Percentiles rank a stretch among this genome's conserved stretches.
These are phyloP conservation scores for Arabidopsis arenosa DNA, from an alignment of 345 rosid species.

Conservation along the genomic window DNA sequence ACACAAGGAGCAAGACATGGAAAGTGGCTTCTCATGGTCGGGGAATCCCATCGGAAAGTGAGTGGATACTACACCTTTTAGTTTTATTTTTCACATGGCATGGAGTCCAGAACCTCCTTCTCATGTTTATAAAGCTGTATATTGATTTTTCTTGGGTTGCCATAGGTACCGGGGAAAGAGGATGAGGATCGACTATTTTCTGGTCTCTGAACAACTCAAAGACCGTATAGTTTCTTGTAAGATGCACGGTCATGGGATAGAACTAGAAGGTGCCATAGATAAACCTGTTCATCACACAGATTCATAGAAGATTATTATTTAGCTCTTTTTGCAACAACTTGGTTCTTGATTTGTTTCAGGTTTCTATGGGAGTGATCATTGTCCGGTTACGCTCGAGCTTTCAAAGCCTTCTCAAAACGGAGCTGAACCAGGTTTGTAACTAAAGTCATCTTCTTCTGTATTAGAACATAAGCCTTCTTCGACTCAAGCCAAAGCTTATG, in stretches of 20 bases:
- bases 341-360: conserved; percentile 51
- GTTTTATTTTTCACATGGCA: conserved; percentile 1
- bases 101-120: neutral
- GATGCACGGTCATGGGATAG: conserved; percentile 84
- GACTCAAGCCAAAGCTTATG: conserved; percentile 16
- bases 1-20: conserved; percentile 89
- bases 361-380: conserved; percentile 91
- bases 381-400: conserved; percentile 86
- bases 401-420: conserved; percentile 45
- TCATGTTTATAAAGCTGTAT: conserved; percentile 13
- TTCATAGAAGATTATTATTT: neutral
- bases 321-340: conserved; percentile 25
- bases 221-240: conserved; percentile 69
- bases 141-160: conserved; percentile 21
- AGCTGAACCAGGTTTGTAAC: conserved; percentile 35
- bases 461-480: neutral
- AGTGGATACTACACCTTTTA: conserved; percentile 29
- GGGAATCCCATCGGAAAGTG: conserved; percentile 95
- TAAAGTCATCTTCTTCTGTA: conserved; percentile 20
- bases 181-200: conserved; percentile 89
- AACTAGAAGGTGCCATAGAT: conserved; percentile 65
- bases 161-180: conserved; percentile 88
- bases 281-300: neutral
- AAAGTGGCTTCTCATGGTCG: conserved; percentile 93
- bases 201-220: conserved; percentile 73